Evolutionary conservation across 2,329 filamentous ascomycete species (phyloP).

Genomic region (Neofusicoccum ribis): DNA sequence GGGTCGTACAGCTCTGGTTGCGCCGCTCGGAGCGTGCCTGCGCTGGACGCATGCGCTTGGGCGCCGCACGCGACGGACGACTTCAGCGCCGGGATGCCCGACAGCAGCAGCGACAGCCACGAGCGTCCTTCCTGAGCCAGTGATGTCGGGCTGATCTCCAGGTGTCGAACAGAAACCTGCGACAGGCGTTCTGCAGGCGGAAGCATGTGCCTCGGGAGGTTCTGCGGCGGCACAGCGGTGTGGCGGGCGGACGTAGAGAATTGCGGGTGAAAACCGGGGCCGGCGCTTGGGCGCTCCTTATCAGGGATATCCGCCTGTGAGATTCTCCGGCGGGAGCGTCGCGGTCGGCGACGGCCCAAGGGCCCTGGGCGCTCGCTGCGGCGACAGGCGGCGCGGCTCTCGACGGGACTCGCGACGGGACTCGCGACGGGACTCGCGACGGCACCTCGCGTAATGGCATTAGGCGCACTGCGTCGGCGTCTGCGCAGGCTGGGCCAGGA

Average conservation of each 20-base stretch:
- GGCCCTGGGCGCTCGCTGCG: background rate
- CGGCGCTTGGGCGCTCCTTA: conserved; percentile 4
- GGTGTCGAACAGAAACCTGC: background rate
- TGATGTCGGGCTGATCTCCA: background rate
- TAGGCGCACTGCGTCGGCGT: background rate
- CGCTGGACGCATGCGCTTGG: background rate
- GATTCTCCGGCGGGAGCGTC: background rate
- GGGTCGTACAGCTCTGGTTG: conserved; percentile 1
- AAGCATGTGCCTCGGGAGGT: background rate
- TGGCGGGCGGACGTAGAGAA: background rate
- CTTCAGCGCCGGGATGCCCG: background rate
- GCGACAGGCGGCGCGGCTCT: background rate
- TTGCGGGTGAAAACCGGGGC: conserved; percentile 13
- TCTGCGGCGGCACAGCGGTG: background rate
- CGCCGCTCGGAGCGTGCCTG: background rate
- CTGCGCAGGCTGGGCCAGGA: background rate
- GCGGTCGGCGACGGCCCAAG: background rate
- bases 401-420: background rate
- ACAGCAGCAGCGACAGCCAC: background rate
- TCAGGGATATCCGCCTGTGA: background rate
- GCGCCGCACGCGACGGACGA: background rate
- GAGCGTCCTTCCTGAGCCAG: background rate
- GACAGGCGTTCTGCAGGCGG: background rate
- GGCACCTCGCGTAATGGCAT: background rate
- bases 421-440: too few species aligned